These are phyloP conservation scores for Leptographium procerum DNA, from an alignment of 2,329 filamentous ascomycete genomes.

Conservation along the genomic window DNA sequence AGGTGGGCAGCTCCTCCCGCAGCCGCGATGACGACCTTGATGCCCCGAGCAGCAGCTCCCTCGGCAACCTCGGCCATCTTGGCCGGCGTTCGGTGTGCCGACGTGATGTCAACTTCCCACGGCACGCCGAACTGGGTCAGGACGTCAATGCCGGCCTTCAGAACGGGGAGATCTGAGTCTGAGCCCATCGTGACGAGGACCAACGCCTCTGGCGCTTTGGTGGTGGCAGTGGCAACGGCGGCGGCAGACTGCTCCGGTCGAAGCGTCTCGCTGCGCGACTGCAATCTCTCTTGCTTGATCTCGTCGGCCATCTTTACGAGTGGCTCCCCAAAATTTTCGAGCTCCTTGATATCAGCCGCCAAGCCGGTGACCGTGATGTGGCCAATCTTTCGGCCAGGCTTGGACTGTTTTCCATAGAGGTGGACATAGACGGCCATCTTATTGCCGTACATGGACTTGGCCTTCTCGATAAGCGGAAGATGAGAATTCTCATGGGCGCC, in stretches of 20 bases:
- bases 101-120: constrained; percentile 64
- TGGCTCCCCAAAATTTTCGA: constrained; percentile 47
- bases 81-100: constrained; percentile 63
- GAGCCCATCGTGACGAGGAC: constrained; percentile 79
- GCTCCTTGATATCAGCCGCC: constrained; percentile 50
- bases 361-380: constrained; percentile 75
- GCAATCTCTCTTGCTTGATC: constrained; percentile 44
- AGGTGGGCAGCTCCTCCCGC: constrained; percentile 64
- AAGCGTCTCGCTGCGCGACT: constrained; percentile 25
- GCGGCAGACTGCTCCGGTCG: constrained; percentile 20
- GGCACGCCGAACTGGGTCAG: constrained; percentile 61
- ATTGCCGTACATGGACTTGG: constrained; percentile 30
- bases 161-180: constrained; percentile 61
- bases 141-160: constrained; percentile 54
- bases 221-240: neutral
- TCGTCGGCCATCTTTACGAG: constrained; percentile 54
- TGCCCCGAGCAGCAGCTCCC: constrained; percentile 50
- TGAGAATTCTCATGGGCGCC: constrained; percentile 57
- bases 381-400: constrained; percentile 86
- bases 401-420: constrained; percentile 83
- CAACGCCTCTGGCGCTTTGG: constrained; percentile 21
- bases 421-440: constrained; percentile 54
- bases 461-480: constrained; percentile 33
- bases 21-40: constrained; percentile 65
- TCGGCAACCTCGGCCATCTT: constrained; percentile 58